Conservation (phyloP, 179 eudicot genomes). For the Actinidia chinensis region DNA sequence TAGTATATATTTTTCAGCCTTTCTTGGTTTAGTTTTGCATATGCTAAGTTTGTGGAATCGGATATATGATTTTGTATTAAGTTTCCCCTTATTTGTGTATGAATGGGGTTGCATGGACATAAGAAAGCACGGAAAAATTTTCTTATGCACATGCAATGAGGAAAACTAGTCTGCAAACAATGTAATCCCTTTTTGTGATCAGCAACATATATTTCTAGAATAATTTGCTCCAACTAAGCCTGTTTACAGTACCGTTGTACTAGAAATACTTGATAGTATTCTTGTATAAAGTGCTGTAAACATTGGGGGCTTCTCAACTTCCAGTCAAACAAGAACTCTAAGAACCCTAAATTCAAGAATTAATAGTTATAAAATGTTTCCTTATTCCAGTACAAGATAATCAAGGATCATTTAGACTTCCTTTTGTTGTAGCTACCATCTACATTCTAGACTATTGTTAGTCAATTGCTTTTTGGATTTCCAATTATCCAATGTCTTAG, state of each 20-base stretch:
- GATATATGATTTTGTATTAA: not conserved
- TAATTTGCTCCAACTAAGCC: not conserved
- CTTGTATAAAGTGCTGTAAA: not conserved
- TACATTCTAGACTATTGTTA: too few relatives aligned
- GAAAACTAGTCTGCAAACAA: not conserved
- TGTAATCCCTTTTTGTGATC: not conserved
- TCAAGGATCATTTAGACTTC: not conserved
- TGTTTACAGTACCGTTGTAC: not conserved
- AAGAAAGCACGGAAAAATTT: not conserved
- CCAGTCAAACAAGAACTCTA: not conserved
- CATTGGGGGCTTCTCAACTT: not conserved
- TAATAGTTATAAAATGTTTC: not conserved
- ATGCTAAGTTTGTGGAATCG: not conserved
- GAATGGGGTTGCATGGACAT: not conserved
- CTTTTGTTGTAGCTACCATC: not conserved
- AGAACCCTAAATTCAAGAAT: not conserved
- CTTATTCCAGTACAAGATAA: not conserved
- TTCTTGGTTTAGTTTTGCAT: not conserved
- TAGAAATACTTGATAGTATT: not conserved
- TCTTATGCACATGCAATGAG: not conserved
- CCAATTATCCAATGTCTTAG: too few relatives aligned
- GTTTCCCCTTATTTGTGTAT: not conserved
- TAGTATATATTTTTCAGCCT: not conserved
- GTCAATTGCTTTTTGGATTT: too few relatives aligned
- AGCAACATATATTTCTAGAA: not conserved